Percentiles rank a stretch among this genome's conserved stretches.
phyloP scores from a whole-genome alignment of 352 stramenopile species.

The Phytophthora megakarya region DNA sequence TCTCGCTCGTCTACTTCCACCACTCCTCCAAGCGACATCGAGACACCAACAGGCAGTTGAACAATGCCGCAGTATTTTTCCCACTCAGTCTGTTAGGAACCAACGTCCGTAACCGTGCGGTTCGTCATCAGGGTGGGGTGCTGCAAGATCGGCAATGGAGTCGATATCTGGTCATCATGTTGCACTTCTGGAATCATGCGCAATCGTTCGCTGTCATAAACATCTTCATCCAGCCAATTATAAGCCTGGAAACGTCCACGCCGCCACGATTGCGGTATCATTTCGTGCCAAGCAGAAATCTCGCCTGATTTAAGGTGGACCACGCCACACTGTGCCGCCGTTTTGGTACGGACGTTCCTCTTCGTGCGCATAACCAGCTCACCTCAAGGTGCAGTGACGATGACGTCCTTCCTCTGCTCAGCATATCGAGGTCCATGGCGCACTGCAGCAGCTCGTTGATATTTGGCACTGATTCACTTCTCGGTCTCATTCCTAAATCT shows the following conservation, averaged over 20 bases:
- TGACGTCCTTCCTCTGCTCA: background rate
- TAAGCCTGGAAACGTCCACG: background rate
- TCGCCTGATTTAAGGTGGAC: background rate
- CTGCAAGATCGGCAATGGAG: background rate
- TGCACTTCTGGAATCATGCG: background rate
- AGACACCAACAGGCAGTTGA: background rate
- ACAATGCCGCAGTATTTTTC: background rate
- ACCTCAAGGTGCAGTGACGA: background rate
- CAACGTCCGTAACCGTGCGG: background rate
- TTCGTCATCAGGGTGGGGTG: background rate
- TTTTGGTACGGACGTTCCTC: background rate
- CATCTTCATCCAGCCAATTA: background rate
- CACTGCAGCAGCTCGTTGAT: background rate
- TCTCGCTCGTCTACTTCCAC: no score
- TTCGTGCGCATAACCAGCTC: background rate
- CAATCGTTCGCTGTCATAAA: background rate
- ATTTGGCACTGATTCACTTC: background rate
- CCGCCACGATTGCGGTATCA: background rate
- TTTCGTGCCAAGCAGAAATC: background rate
- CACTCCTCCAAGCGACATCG: background rate
- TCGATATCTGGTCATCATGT: background rate
- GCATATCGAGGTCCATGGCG: background rate
- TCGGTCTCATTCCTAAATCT: conserved; percentile 27
- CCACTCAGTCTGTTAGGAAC: background rate
- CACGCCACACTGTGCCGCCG: background rate